Evolutionary conservation across 2,329 filamentous ascomycete genomes (phyloP).

Genomic region (Ceratocystis ficicola): DNA sequence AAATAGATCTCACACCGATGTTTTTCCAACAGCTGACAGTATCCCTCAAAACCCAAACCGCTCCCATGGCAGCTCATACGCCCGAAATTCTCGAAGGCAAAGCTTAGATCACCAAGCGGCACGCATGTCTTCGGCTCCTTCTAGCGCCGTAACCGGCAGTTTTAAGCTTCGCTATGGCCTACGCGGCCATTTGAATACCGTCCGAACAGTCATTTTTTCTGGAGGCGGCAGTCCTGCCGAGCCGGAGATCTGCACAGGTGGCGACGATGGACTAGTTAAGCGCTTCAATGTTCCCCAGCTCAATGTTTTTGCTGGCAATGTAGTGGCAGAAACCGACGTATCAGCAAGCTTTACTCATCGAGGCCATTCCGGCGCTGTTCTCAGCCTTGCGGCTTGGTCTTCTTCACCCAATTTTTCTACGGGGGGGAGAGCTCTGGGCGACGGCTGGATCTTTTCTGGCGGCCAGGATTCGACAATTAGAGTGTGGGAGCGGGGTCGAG

Average conservation of each 20-base stretch:
- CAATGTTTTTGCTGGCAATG: constrained; percentile 39
- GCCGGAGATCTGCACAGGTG: constrained; percentile 90
- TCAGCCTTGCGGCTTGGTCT: constrained; percentile 75
- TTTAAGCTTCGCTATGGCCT: constrained; percentile 92
- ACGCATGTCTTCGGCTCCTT: constrained; percentile 35
- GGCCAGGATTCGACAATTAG: constrained; percentile 86
- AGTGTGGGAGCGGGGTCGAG: constrained; percentile 88
- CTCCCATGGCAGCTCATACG: constrained; percentile 50
- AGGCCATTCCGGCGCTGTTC: constrained; percentile 82
- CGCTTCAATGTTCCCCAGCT: constrained; percentile 90
- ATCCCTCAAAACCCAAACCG: constrained; percentile 69
- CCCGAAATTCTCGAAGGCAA: constrained; percentile 64
- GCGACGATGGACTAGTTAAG: constrained; percentile 92
- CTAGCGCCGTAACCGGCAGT: constrained; percentile 57
- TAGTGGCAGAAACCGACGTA: constrained; percentile 67
- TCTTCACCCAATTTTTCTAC: constrained; percentile 80
- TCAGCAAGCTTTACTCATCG: constrained; percentile 90
- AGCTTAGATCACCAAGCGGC: constrained; percentile 55
- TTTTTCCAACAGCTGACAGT: constrained; percentile 72
- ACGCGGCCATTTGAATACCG: constrained; percentile 83
- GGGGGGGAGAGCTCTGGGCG: constrained; percentile 73
- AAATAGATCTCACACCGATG: constrained; percentile 69
- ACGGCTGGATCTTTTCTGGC: constrained; percentile 97
- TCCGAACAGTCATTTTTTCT: constrained; percentile 90
- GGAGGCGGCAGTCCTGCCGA: constrained; percentile 91